phyloP scores from a whole-genome alignment of 2,329 filamentous ascomycete genomes.

The Fusarium hainanense region DNA sequence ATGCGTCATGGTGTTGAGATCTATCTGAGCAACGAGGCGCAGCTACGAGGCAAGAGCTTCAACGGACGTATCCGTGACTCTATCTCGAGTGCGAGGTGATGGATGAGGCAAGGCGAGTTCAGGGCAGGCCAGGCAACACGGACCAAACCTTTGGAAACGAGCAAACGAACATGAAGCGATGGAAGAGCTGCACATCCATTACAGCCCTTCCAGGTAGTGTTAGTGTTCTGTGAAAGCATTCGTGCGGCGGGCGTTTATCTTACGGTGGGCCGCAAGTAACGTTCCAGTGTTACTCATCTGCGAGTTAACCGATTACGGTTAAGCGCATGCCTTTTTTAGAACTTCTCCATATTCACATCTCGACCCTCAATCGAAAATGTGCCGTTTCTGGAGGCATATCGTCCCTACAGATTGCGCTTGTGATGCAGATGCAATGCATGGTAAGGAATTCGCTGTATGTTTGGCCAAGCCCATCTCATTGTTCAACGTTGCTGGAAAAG shows the following conservation, averaged over 20 bases:
- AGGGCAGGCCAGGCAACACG: slow-evolving; percentile 19
- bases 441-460: not conserved
- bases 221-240: slow-evolving; percentile 23
- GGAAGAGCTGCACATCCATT: not conserved
- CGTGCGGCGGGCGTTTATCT: slow-evolving; percentile 28
- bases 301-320: slow-evolving; percentile 11
- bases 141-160: slow-evolving; percentile 28
- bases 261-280: slow-evolving; percentile 39
- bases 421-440: slow-evolving; percentile 32
- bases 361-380: slow-evolving; percentile 29
- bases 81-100: slow-evolving; percentile 38
- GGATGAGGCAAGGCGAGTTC: slow-evolving; percentile 5
- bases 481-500: slow-evolving; percentile 1
- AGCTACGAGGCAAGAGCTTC: slow-evolving; percentile 9
- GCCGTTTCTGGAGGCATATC: slow-evolving; percentile 32
- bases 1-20: slow-evolving; percentile 30
- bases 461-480: slow-evolving; percentile 10
- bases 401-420: slow-evolving; percentile 32
- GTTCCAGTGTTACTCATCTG: slow-evolving; percentile 35
- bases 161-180: slow-evolving; percentile 11
- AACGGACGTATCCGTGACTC: slow-evolving; percentile 18
- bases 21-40: not conserved
- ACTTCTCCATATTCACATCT: slow-evolving; percentile 33
- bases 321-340: slow-evolving; percentile 39
- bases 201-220: not conserved